These are phyloP conservation scores for Pythium dissimile DNA, from an alignment of 352 stramenopile species.

Conservation along the genomic window DNA sequence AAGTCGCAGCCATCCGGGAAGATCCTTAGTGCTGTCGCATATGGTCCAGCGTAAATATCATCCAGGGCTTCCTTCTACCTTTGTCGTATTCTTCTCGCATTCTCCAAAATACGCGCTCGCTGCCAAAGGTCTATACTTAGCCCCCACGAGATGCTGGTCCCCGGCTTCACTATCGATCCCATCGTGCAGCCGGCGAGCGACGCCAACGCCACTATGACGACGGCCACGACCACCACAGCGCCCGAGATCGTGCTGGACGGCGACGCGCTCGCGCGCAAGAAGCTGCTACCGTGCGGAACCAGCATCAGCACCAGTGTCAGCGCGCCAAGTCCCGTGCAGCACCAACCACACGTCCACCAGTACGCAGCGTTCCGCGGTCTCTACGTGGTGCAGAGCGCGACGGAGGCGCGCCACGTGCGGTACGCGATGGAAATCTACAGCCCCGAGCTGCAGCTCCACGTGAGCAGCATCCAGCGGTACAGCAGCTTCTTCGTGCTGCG, in stretches of 20 bases:
- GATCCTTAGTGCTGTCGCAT: no score
- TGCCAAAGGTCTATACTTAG: no score
- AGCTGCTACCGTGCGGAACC: constrained; percentile 14
- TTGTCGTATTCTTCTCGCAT: no score
- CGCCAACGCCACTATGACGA: no score
- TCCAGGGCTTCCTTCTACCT: no score
- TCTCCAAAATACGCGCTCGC: no score
- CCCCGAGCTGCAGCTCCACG: constrained; percentile 38
- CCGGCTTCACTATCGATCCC: constrained; percentile 21
- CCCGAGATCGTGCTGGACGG: neutral
- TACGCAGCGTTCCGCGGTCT: constrained; percentile 18
- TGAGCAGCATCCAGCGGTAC: constrained; percentile 55
- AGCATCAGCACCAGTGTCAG: neutral
- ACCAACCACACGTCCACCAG: neutral
- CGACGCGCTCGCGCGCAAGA: constrained; percentile 5
- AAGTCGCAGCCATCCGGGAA: no score
- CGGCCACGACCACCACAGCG: neutral
- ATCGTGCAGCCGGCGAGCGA: no score
- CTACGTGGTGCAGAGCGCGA: constrained; percentile 54
- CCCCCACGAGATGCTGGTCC: no score
- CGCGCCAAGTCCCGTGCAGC: neutral
- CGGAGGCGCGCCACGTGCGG: constrained; percentile 44
- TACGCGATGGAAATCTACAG: constrained; percentile 64
- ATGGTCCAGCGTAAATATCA: no score
- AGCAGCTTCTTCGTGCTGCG: constrained; percentile 52